Conservation (phyloP, 768 basidiomycete species). For the Multifurca ochricompacta region DNA sequence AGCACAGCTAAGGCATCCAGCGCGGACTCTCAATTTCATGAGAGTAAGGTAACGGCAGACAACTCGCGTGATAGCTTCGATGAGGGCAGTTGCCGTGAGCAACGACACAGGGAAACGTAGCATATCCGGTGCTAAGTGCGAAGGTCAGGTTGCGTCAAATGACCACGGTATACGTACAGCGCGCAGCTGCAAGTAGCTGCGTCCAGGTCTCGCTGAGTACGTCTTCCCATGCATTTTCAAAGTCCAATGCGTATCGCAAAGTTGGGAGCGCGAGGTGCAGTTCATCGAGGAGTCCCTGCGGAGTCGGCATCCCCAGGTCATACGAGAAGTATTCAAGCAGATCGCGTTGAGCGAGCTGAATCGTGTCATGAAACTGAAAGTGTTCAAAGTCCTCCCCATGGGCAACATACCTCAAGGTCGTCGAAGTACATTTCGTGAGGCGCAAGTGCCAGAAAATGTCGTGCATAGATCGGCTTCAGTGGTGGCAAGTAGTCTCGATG, state of each 20-base stretch:
- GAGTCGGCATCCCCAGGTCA: constrained; percentile 13
- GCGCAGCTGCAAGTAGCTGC: constrained; percentile 11
- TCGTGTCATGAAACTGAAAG: not conserved
- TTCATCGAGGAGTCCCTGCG: constrained; percentile 17
- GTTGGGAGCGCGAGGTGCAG: constrained; percentile 9
- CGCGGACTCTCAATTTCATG: not conserved
- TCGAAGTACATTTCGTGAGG: constrained; percentile 13
- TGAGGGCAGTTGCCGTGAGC: constrained; percentile 18
- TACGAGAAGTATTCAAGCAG: constrained; percentile 15
- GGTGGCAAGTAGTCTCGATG: constrained; percentile 16
- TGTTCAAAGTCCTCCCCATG: not conserved
- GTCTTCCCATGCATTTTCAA: constrained; percentile 2
- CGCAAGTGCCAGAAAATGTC: constrained; percentile 16
- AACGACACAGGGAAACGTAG: constrained; percentile 14
- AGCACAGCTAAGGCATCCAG: not conserved
- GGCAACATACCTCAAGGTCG: constrained; percentile 17
- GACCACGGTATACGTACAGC: constrained; percentile 4
- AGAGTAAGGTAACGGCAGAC: not conserved
- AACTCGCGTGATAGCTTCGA: constrained; percentile 8
- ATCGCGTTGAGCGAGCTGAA: constrained; percentile 15
- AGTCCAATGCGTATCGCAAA: constrained; percentile 2
- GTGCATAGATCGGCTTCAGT: constrained; percentile 14
- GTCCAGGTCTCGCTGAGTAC: constrained; percentile 13
- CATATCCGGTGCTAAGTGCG: constrained; percentile 10
- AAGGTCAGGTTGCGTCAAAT: not conserved